Percentiles rank a stretch among this genome's conserved stretches.
Evolutionary conservation across 768 basidiomycete species (phyloP).

Genomic region (Collybia sordida): DNA sequence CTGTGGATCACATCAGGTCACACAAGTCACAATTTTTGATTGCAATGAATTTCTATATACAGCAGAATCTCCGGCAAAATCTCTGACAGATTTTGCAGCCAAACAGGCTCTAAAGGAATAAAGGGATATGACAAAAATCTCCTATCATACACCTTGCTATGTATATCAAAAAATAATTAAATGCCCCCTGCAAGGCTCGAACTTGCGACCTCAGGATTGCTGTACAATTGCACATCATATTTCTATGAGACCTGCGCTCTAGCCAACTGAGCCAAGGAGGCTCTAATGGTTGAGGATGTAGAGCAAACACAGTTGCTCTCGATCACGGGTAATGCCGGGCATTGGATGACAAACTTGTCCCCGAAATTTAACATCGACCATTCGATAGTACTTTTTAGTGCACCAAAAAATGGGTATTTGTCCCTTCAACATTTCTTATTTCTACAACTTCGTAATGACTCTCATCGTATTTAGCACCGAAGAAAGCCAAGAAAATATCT

Average conservation of each 20-base stretch:
- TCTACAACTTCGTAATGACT: neutral
- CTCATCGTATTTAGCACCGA: conserved; percentile 59
- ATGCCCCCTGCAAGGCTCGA: conserved; percentile 52
- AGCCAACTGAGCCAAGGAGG: conserved; percentile 53
- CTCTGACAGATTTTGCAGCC: too few species aligned
- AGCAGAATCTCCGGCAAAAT: too few species aligned
- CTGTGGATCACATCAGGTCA: too few species aligned
- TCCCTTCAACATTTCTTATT: neutral
- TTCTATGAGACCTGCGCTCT: conserved; percentile 55
- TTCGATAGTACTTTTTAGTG: conserved; percentile 8
- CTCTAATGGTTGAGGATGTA: conserved; percentile 6
- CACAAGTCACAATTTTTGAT: too few species aligned
- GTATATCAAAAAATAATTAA: neutral
- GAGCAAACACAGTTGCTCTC: neutral
- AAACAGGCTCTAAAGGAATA: too few species aligned
- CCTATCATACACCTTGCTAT: too few species aligned
- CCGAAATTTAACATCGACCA: conserved; percentile 12
- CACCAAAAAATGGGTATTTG: conserved; percentile 17
- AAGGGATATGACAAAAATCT: too few species aligned
- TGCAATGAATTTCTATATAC: too few species aligned
- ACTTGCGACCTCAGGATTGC: conserved; percentile 55
- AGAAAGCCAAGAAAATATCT: conserved; percentile 91
- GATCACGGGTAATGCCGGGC: conserved; percentile 4
- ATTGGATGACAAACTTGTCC: conserved; percentile 14
- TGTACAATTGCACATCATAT: conserved; percentile 24